Base-by-base conservation (phyloP, 2,329 filamentous ascomycete species). In the Cercospora brassicicola region DNA sequence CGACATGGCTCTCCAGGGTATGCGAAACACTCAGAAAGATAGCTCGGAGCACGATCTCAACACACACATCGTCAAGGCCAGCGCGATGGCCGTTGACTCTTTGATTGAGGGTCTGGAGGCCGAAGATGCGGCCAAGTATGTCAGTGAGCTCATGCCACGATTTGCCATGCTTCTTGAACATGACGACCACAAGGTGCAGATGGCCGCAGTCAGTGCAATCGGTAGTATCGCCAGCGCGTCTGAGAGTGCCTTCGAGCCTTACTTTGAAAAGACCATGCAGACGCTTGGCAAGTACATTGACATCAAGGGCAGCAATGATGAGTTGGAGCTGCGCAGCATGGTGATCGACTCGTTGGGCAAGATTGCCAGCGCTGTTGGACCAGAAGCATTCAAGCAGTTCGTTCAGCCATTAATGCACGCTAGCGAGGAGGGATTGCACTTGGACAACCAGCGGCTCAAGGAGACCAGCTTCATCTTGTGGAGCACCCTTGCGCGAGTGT, bases 391-490 rank as follows among this genome's bases (percentile, higher is more conserved):
- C 85, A 90, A 96, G 83, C 92, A 91, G 13, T 98, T 94, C 77
- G 94, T 98, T 39, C 86, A 91, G 77, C 92, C 93, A 51, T 85
- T 98, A 67, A 97, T 99, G 91, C 87, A 90, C 76, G 91, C 94
- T 13, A 97, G 92, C 73, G 94, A 97, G 81, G 94, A 97, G 81
- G 94, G 91, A 65, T 86, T 98, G 2, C 85, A 91, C 74, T 89
- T 99, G 2, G 94, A 93, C 74, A 94, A 97, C 82, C 91, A 94
- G 51, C 88, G 94, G 66, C 88, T 98, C 62, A 92, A 93, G 80
- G 95, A 99, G 84, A 97, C 93, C 70, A 97, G 93, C 79, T 99
- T 97, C 82, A 96, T 98, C 70, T 86, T 99, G 64, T 99, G 95
- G 94, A 93, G 92, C 72, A 93, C 92, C 48, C 89, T 99, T 78